phyloP scores from a whole-genome alignment of 495 filamentous ascomycete species.

The Penicillium desertorum region DNA sequence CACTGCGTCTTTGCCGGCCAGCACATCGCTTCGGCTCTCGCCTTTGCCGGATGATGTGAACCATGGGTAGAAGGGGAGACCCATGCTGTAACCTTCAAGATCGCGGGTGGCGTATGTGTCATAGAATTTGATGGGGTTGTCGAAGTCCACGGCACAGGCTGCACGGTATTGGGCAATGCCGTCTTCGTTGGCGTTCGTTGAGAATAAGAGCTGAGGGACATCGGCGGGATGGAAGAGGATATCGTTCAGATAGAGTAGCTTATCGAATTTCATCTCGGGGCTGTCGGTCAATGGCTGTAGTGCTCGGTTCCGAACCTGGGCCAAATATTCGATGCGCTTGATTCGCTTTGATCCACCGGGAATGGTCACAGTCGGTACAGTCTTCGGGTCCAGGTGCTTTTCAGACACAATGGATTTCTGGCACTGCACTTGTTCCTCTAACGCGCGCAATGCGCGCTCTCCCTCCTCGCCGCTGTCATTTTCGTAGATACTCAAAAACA shows the following conservation, averaged over 20 bases:
- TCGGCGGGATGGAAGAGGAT: conserved; percentile 70
- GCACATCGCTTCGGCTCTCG: conserved; percentile 58
- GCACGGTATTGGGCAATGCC: conserved; percentile 68
- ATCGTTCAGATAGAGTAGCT: conserved; percentile 76
- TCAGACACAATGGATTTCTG: conserved; percentile 55
- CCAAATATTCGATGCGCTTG: conserved; percentile 74
- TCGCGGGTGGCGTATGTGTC: conserved; percentile 80
- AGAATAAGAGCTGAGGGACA: conserved; percentile 70
- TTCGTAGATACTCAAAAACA: conserved; percentile 62
- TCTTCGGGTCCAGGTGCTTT: conserved; percentile 51
- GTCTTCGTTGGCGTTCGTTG: conserved; percentile 60
- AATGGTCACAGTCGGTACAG: conserved; percentile 56
- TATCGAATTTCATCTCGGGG: conserved; percentile 54
- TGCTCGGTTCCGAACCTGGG: conserved; percentile 74
- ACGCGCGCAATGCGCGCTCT: conserved; percentile 41
- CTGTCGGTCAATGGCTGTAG: conserved; percentile 59
- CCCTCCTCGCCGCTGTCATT: conserved; percentile 62
- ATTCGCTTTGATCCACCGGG: conserved; percentile 61
- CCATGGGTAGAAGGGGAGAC: conserved; percentile 73
- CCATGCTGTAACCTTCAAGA: conserved; percentile 66
- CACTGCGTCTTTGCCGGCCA: conserved; percentile 64
- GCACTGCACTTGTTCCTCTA: conserved; percentile 47
- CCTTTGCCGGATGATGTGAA: conserved; percentile 60
- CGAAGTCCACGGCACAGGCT: conserved; percentile 78
- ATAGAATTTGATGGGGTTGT: conserved; percentile 75